phyloP scores from a whole-genome alignment of 106 monocot genomes.

The Amphibolis antarctica region DNA sequence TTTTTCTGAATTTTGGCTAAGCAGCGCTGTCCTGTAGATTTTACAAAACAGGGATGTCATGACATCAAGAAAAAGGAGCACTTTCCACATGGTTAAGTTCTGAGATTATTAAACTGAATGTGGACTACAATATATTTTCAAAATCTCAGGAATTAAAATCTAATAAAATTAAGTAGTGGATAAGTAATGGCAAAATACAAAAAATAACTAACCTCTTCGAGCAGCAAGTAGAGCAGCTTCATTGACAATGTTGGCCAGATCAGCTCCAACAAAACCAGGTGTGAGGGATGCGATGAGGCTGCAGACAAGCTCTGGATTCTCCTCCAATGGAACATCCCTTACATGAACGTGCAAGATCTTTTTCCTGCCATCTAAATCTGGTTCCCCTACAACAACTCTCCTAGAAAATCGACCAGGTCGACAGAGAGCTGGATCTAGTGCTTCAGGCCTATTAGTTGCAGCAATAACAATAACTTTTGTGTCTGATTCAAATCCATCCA shows the following conservation, averaged over 20 bases:
- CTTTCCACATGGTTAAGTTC: too few species aligned
- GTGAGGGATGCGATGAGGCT: constrained; percentile 72
- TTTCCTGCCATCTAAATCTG: constrained; percentile 75
- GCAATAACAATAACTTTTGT: constrained; percentile 82
- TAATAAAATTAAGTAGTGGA: too few species aligned
- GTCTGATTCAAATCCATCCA: constrained; percentile 95
- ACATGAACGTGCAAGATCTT: constrained; percentile 80
- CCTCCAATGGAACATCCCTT: constrained; percentile 63
- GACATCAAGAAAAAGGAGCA: too few species aligned
- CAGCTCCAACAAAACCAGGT: constrained; percentile 82
- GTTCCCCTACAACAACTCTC: constrained; percentile 81
- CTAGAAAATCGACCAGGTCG: constrained; percentile 91
- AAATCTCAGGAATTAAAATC: too few species aligned
- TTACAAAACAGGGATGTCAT: too few species aligned
- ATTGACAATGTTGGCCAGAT: constrained; percentile 87
- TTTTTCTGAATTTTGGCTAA: too few species aligned
- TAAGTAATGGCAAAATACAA: too few species aligned
- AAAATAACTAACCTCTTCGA: constrained; percentile 54
- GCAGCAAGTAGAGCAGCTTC: constrained; percentile 89
- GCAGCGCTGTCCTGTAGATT: too few species aligned
- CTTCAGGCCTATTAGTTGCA: constrained; percentile 90
- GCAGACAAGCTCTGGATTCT: constrained; percentile 46
- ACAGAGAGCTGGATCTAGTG: constrained; percentile 79
- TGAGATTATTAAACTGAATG: too few species aligned
- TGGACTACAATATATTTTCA: too few species aligned